These are phyloP conservation scores for Arthrobotrys entomopaga DNA, from an alignment of 2,329 filamentous ascomycete genomes.

Conservation along the genomic window DNA sequence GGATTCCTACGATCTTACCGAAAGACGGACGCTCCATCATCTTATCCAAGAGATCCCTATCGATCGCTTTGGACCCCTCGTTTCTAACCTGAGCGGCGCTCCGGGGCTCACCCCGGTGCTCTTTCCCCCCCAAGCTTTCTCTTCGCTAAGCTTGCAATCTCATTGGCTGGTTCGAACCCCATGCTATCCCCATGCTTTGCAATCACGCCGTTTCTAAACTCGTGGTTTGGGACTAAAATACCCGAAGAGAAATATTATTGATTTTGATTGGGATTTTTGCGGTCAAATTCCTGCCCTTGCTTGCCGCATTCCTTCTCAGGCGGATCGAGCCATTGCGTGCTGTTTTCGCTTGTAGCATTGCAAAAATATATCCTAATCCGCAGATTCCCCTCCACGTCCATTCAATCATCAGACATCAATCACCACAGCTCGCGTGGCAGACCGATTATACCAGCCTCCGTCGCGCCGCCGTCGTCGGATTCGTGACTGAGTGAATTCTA, in stretches of 20 bases:
- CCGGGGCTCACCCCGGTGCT: slow-evolving; percentile 11
- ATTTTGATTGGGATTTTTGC: neutral
- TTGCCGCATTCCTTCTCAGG: slow-evolving; percentile 26
- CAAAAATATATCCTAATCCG: neutral
- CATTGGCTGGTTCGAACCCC: slow-evolving; percentile 32
- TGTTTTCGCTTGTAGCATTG: slow-evolving; percentile 11
- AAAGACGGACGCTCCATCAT: too few species aligned
- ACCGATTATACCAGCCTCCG: slow-evolving; percentile 19
- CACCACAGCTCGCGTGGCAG: too few species aligned
- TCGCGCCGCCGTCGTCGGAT: slow-evolving; percentile 9
- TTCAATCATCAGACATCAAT: neutral
- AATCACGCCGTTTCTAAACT: slow-evolving; percentile 36
- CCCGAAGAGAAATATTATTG: slow-evolving; percentile 21
- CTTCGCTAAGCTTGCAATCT: slow-evolving; percentile 42
- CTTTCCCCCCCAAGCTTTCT: slow-evolving; percentile 1
- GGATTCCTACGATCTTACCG: slow-evolving; percentile 5
- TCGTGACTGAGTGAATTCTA: neutral
- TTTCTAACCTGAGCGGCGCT: neutral
- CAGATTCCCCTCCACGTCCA: neutral
- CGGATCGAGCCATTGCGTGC: slow-evolving; percentile 15
- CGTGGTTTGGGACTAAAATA: slow-evolving; percentile 24
- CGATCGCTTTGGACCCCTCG: neutral
- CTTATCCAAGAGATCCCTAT: too few species aligned
- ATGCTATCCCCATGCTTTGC: slow-evolving; percentile 13
- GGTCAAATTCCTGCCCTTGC: slow-evolving; percentile 9